phyloP scores from a whole-genome alignment of 441 rosid genomes.

The Bocquillonia castaneifolia region DNA sequence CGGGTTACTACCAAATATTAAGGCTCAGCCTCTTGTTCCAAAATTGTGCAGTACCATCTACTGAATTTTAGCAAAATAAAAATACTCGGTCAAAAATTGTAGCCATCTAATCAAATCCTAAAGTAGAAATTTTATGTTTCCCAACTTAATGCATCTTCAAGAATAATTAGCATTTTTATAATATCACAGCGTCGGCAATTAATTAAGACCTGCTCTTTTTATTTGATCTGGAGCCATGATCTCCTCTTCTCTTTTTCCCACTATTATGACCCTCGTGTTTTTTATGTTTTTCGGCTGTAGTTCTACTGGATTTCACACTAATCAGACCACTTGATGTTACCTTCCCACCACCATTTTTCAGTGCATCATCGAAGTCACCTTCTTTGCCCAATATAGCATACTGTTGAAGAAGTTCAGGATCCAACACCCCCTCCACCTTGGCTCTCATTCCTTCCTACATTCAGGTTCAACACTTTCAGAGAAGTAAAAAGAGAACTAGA shows the following conservation, averaged over 20 bases:
- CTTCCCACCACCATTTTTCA: constrained; percentile 51
- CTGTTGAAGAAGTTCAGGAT: constrained; percentile 62
- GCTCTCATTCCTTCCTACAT: constrained; percentile 66
- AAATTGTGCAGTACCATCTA: not conserved
- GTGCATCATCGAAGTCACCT: constrained; percentile 59
- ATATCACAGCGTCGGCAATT: not conserved
- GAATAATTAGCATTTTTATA: not conserved
- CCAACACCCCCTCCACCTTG: constrained; percentile 47
- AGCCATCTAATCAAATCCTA: not conserved
- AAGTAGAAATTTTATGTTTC: not conserved
- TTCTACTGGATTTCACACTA: constrained; percentile 61
- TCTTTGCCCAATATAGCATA: constrained; percentile 62
- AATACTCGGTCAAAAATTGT: not conserved
- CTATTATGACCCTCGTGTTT: constrained; percentile 42
- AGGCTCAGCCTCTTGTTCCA: not conserved
- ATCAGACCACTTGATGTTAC: constrained; percentile 49
- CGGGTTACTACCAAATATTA: not conserved
- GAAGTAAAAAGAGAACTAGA: not conserved
- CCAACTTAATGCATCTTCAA: not conserved
- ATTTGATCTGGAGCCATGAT: constrained; percentile 41
- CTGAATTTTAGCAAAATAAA: too few species aligned
- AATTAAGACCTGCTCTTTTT: constrained; percentile 55
- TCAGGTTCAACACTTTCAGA: constrained; percentile 4
- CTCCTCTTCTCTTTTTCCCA: constrained; percentile 59
- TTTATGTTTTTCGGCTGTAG: constrained; percentile 36